Base-by-base conservation (phyloP, 2,329 filamentous ascomycete genomes). In the Blastomyces gilchristii region DNA sequence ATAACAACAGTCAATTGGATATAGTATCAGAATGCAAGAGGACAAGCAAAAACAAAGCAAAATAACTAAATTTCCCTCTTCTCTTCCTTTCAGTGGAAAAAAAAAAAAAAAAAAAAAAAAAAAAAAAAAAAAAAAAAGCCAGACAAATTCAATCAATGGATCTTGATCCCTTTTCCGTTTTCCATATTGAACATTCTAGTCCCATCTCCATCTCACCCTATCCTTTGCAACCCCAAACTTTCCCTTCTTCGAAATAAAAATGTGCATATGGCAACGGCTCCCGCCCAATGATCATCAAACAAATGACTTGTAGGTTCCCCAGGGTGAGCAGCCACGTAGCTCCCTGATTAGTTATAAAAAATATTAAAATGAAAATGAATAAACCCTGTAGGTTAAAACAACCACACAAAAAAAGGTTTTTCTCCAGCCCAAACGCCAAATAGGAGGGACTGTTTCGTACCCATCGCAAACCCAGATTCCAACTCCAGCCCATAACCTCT, bases 41-140 rank as follows among this genome's bases (percentile, higher is more conserved):
- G 1, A 43, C 12, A 18, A 18, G 14, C 4, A 18, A 18, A 18
- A 1, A 6, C 37, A 39, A 39, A 39, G 37, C 37, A 39, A 39
- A 39, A 39, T 9, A 39, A 39, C 12, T 39, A 39, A 39, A 39
- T 39, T 39, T 39, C 37, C 37, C 1, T 12, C 37, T 39, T 7
- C 1, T 12, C 9, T 39, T 39, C 37, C 8, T 37, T 1, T 1
- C 37, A 12, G 37, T 39, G 1, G n/a, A n/a, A n/a, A n/a, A n/a
- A n/a, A n/a, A n/a, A n/a, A n/a, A n/a, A 58, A 57, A 66, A 64
- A 65, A 67, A 67, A 67, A 54, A 64, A 70, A 69, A 66, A 22
- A 25, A 45, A 58, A 34, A n/a, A 18, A 43, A 43, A 18, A 43
- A 18, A 43, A 16, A 41, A 58, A 58, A 2, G 37, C 4, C 18